phyloP scores from a whole-genome alignment of 768 basidiomycete species.

The Rhodotorula kratochvilovae region DNA sequence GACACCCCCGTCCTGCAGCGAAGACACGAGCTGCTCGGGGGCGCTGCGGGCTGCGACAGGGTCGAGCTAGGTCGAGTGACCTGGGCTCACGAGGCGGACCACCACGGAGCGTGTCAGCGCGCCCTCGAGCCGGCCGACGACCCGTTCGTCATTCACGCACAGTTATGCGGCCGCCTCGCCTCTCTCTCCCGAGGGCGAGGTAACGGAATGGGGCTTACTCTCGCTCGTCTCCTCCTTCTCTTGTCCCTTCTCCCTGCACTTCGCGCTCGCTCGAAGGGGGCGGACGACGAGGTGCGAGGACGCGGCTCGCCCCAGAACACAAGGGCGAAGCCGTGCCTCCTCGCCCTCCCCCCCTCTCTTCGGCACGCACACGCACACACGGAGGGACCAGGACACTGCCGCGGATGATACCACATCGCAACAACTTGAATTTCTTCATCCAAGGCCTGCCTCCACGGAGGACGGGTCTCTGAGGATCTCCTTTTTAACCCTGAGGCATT shows the following conservation, averaged over 20 bases:
- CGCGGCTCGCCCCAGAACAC: conserved; percentile 13
- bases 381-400: not conserved
- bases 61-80: not conserved
- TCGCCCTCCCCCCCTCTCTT: too few species aligned
- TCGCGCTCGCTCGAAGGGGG: not conserved
- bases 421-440: conserved; percentile 36
- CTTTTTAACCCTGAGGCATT: conserved; percentile 39
- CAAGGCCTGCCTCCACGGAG: not conserved
- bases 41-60: not conserved
- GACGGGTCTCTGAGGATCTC: not conserved
- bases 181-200: not conserved
- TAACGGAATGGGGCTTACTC: conserved; percentile 41
- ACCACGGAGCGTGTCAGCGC: not conserved
- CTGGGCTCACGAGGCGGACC: not conserved
- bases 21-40: conserved; percentile 21
- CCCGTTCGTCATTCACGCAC: conserved; percentile 34
- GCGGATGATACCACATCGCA: conserved; percentile 19
- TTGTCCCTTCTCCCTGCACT: not conserved
- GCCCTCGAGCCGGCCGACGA: conserved; percentile 23
- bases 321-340: conserved; percentile 1
- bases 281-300: not conserved
- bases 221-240: conserved; percentile 19
- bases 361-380: not conserved
- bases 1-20: not conserved
- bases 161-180: conserved; percentile 33